These are phyloP conservation scores for Eucalyptus pumila DNA, from an alignment of 345 rosid genomes.

Conservation along the genomic window DNA sequence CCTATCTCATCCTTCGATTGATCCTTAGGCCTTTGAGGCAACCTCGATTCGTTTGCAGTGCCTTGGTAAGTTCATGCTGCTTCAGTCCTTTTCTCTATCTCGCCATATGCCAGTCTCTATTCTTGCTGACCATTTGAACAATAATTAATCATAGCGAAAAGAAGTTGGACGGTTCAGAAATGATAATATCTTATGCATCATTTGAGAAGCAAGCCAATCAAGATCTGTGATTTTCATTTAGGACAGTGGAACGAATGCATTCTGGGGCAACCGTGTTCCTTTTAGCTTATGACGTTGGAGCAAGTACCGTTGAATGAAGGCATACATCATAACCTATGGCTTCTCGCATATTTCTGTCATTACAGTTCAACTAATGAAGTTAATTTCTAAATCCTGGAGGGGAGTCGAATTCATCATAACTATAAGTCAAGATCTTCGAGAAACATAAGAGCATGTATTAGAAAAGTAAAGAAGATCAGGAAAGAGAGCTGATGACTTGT, in stretches of 20 bases:
- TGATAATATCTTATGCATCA: neutral
- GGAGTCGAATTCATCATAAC: neutral
- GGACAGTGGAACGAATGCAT: neutral
- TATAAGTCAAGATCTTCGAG: neutral
- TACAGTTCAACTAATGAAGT: neutral
- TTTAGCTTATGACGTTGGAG: neutral
- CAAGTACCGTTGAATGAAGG: neutral
- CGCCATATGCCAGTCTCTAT: neutral
- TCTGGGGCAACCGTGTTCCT: neutral
- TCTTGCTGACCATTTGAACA: neutral
- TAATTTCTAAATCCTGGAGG: neutral
- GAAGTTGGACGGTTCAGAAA: neutral
- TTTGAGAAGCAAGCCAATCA: neutral
- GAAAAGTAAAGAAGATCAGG: neutral
- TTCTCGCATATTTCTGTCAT: neutral
- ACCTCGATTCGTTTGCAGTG: slow-evolving; percentile 7
- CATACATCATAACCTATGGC: neutral
- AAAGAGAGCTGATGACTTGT: neutral
- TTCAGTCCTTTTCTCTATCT: neutral
- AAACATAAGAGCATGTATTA: neutral
- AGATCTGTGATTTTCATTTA: neutral
- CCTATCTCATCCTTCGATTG: neutral
- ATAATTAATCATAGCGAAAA: neutral
- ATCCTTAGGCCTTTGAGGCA: slow-evolving; percentile 13
- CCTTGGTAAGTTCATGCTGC: slow-evolving; percentile 1